Conservation (phyloP, 2,329 filamentous ascomycete genomes). For the Beauveria caledonica region DNA sequence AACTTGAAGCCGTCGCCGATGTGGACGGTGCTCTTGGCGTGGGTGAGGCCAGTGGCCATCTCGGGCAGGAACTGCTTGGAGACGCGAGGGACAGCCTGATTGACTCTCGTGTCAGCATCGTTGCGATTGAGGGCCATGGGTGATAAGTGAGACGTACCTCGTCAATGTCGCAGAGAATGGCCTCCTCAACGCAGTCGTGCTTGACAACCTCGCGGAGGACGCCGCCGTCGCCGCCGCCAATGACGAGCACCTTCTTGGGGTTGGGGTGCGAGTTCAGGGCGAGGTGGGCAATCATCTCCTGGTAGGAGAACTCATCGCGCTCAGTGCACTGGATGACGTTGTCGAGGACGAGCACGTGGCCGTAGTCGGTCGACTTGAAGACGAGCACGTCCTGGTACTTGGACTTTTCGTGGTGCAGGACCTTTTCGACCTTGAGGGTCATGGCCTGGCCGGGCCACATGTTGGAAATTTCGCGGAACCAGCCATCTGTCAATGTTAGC, state of each 20-base stretch:
- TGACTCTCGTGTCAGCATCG: neutral
- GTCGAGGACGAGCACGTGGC: slow-evolving; percentile 92
- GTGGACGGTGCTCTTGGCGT: slow-evolving; percentile 88
- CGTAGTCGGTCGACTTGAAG: slow-evolving; percentile 96
- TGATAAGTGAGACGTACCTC: slow-evolving; percentile 42
- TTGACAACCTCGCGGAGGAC: slow-evolving; percentile 98
- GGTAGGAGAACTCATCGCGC: slow-evolving; percentile 97
- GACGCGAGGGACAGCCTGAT: slow-evolving; percentile 80
- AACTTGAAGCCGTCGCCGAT: slow-evolving; percentile 99
- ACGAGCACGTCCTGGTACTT: slow-evolving; percentile 98
- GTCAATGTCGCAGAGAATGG: slow-evolving; percentile 95
- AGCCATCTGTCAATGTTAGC: slow-evolving; percentile 65
- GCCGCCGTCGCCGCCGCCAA: slow-evolving; percentile 94
- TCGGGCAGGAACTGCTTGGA: slow-evolving; percentile 95
- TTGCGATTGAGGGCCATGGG: no score
- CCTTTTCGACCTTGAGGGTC: slow-evolving; percentile 95
- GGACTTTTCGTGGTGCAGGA: slow-evolving; percentile 98
- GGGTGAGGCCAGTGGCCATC: slow-evolving; percentile 88
- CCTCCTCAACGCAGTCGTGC: slow-evolving; percentile 95
- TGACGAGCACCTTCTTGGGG: slow-evolving; percentile 97
- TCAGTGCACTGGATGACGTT: slow-evolving; percentile 99
- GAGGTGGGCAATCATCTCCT: slow-evolving; percentile 99
- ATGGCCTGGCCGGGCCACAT: slow-evolving; percentile 99
- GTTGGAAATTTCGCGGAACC: slow-evolving; percentile 97
- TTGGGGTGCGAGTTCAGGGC: slow-evolving; percentile 98